Base-by-base conservation (phyloP, 2,329 filamentous ascomycete species). In the Trichoderma sp. region DNA sequence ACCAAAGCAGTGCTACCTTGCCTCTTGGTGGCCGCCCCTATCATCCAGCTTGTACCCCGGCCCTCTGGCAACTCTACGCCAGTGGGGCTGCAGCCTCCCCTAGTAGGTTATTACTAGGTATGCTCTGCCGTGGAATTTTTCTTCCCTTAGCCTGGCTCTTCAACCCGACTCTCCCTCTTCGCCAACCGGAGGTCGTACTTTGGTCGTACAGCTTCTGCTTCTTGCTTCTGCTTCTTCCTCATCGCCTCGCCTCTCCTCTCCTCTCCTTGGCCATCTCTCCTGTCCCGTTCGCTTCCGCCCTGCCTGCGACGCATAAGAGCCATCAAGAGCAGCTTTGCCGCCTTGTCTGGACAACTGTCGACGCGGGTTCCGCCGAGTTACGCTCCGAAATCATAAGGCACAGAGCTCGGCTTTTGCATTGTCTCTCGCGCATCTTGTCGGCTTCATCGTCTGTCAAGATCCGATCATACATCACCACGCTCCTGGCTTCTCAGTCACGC, bases 41-140 rank as follows among this genome's bases (percentile, higher is more conserved):
- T 75, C 71, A 53, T 45, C 66, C 24, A 38, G 33, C 50, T 29
- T 60, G 68, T 64, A 69, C 74, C 64, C 64, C 45, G 69, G 45
- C 69, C 69, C 27, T 45, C 41, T 41, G 24, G n/a, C 69, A 16
- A 21, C 60, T 53, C 59, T 56, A 9, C 56, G 21, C 24, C 35
- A 41, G 67, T 72, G 67, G 67, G 67, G 62, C 74, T 24, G 9
- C 31, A 27, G 65, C 65, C 60, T 60, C 66, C 67, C 74, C 66
- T 75, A 71, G 74, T 75, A 71, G 74, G 74, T 75, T 75, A 66
- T 71, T 75, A 68, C 41, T 56, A 56, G 50, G 27, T 60, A 71
- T 66, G 60, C 59, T 75, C 65, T 75, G 67, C 64, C 64, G 75
- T 73, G 69, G 69, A 74, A 76, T 74, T 76, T 76, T 76, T 69